Conservation (phyloP, 306 rosid genomes). For the Prunus dulcis region DNA sequence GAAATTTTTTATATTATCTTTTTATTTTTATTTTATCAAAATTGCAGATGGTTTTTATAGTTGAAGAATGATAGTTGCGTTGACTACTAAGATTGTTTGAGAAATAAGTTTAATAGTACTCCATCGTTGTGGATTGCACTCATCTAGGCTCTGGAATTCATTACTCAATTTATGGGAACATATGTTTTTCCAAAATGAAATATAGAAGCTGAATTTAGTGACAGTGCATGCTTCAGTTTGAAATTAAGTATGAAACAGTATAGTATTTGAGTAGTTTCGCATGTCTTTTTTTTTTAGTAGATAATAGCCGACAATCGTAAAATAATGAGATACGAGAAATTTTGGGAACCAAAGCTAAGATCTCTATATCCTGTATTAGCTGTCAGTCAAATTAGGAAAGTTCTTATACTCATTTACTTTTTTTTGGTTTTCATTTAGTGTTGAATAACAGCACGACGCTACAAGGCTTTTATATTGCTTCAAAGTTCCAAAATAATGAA, state of each 20-base stretch:
- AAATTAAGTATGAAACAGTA: neutral
- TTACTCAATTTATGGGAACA: neutral
- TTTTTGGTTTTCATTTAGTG: neutral
- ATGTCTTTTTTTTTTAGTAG: neutral
- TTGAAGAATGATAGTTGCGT: neutral
- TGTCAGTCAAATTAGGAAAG: neutral
- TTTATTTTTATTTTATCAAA: too few species aligned
- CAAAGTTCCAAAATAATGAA: neutral
- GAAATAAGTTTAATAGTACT: neutral
- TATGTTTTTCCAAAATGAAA: neutral
- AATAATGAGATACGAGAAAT: neutral
- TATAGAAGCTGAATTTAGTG: neutral
- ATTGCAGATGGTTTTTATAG: too few species aligned
- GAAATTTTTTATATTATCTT: neutral
- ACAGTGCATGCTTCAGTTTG: neutral
- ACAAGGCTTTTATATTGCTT: neutral
- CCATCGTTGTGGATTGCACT: neutral
- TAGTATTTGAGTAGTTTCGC: neutral
- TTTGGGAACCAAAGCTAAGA: too few species aligned
- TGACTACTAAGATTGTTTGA: neutral
- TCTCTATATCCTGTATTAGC: neutral
- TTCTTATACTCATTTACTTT: neutral
- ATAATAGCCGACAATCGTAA: neutral
- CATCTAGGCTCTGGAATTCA: neutral
- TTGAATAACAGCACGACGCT: neutral